Conservation (phyloP, 2,329 filamentous ascomycete genomes). For the Colletotrichum cereale region DNA sequence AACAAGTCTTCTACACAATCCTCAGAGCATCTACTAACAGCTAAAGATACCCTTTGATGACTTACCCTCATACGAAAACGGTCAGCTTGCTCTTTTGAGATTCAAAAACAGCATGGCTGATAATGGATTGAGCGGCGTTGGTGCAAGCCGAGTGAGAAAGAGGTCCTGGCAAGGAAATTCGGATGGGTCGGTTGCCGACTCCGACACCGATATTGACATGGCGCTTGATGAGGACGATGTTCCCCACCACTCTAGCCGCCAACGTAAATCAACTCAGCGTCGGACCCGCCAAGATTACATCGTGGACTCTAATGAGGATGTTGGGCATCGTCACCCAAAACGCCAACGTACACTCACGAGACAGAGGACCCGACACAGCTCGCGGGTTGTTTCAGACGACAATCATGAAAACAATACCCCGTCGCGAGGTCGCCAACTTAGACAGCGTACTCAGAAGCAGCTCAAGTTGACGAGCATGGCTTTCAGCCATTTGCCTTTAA, state of each 20-base stretch:
- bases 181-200: constrained; percentile 20
- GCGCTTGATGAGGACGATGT: constrained; percentile 27
- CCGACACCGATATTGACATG: constrained; percentile 4
- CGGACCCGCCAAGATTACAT: background rate
- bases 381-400: background rate
- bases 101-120: constrained; percentile 15
- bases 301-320: constrained; percentile 29
- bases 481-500: constrained; percentile 42
- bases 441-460: constrained; percentile 45
- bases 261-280: constrained; percentile 10
- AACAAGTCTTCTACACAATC: background rate
- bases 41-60: constrained; percentile 31
- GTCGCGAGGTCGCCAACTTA: constrained; percentile 26
- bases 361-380: constrained; percentile 16
- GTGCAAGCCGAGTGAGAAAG: constrained; percentile 4
- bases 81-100: constrained; percentile 21
- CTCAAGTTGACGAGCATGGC: constrained; percentile 44
- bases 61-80: constrained; percentile 20
- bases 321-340: constrained; percentile 13
- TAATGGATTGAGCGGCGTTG: background rate
- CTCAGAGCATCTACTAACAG: background rate
- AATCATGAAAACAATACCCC: constrained; percentile 12
- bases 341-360: constrained; percentile 23
- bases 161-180: constrained; percentile 22
- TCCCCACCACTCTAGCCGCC: constrained; percentile 10